phyloP scores from a whole-genome alignment of 2,329 filamentous ascomycete species.

The Thermothelomyces thermophilus region DNA sequence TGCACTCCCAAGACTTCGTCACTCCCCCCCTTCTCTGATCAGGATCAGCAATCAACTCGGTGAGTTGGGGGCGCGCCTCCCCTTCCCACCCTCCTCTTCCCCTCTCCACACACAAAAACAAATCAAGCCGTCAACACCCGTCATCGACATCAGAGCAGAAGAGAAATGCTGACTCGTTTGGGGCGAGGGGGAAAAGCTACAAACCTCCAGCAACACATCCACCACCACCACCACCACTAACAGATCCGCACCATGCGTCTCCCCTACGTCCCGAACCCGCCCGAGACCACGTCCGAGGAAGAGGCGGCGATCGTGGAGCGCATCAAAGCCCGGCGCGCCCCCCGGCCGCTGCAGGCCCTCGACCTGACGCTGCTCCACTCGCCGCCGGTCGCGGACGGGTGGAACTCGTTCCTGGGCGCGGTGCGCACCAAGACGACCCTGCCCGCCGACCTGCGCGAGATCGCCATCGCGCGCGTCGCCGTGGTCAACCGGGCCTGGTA shows the following conservation, averaged over 20 bases:
- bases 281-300: conserved; percentile 35
- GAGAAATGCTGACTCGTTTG: too few species aligned
- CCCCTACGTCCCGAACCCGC: conserved; percentile 55
- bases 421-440: conserved; percentile 49
- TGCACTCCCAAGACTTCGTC: not conserved
- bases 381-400: conserved; percentile 67
- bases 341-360: conserved; percentile 65
- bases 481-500: conserved; percentile 77
- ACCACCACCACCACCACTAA: not conserved
- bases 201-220: too few species aligned
- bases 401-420: conserved; percentile 63
- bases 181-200: too few species aligned
- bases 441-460: conserved; percentile 57
- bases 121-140: too few species aligned
- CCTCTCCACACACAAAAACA: too few species aligned
- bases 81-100: too few species aligned
- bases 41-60: not conserved
- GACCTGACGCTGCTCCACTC: conserved; percentile 71
- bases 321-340: conserved; percentile 58
- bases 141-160: too few species aligned
- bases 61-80: too few species aligned
- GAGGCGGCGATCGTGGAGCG: conserved; percentile 55
- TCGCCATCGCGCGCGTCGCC: conserved; percentile 75
- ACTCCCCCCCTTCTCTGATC: not conserved
- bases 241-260: conserved; percentile 51